Base-by-base conservation (phyloP, 495 filamentous ascomycete genomes). In the Pyrenula massariospora region DNA sequence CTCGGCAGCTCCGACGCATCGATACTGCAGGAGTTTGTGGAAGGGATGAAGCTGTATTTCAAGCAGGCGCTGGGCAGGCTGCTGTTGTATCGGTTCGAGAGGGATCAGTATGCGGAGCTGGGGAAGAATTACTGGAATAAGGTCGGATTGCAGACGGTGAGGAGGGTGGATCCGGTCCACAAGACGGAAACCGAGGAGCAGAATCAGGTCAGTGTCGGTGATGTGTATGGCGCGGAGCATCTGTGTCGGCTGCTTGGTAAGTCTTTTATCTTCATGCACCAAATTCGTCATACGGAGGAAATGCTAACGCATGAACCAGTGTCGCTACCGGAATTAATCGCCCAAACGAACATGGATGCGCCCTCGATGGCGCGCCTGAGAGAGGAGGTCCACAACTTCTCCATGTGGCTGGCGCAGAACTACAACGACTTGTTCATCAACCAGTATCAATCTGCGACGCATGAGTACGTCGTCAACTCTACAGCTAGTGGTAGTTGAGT, bases 321-420 rank as follows among this genome's bases (percentile, higher is more conserved):
- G 11, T 84, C 84, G 8, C 82, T 98, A 60, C 93, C 94, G 0
- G 93, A 98, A 68, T 81, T 97, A 24, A 82, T 98, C 60, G 91
- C 90, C 19, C 91, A 96, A 66, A 98, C 93, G 25, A 96, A 96
- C 69, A 95, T 98, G 93, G 93, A 97, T 65, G 73, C 82, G 23
- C 90, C 91, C 68, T 88, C 88, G 10, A 87, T 93, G 53, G 87
- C 84, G 59, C 85, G 89, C 42, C 80, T 96, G 11, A 85, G 89
- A 11, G 90, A 96, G 59, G 93, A 98, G 62, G 74, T 97, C 19
- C 75, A 79, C 47, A 89, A 86, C 69, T 78, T 98, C 61, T 85
- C 85, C 3, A 73, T 78, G 42, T 98, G 88, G 87, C 72, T 98
- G 57, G 79, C 82, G 22, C 84, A 84, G 57, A 83, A 94, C 63